Base-by-base conservation (phyloP, 2,329 filamentous ascomycete species). In the Trichophyton simii region DNA sequence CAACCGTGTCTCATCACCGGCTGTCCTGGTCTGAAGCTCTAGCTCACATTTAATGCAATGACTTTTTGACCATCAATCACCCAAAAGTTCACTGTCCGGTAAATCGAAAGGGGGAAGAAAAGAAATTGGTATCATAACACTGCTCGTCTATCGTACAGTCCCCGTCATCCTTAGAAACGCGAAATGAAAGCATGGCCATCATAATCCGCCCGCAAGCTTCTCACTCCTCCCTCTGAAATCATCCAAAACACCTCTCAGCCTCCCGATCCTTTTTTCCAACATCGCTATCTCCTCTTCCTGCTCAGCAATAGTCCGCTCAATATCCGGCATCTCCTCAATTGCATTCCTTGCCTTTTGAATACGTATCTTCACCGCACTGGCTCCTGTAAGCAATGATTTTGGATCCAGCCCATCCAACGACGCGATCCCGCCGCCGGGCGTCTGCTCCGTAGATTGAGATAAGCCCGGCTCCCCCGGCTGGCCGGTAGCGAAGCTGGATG, bases 381-480 rank as follows among this genome's bases (percentile, higher is more conserved):
- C 88, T 41, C 89, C 89, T 1, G 85, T 82, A 1, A 87, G 84
- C 15, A 97, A 82, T 67, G 95, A 87, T 72, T 95, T 95, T 64
- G 83, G 79, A 63, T 85, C 80, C 54, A 86, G 75, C 65, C 67
- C 69, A 66, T 67, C 66, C 70, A 63, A 63, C 36, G 59, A 65
- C 59, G 60, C 69, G 48, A 66, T 71, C 66, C 67, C 67, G 25
- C 54, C 61, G 66, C 67, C 67, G 20, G 61, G 55, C 1, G 71
- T 65, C 54, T 68, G 65, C 60, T 65, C 61, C 60, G 68, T 50
- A 60, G 68, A 60, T 60, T 63, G 62, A 69, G 71, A 64, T 65
- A 59, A 67, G 68, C 68, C 63, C 65, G 50, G 60, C 68, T 67
- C 57, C 65, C 65, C 63, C 44, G 63, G 66, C 57, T 58, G 62